These are phyloP conservation scores for Coemansia sp. DNA, from an alignment of 192 early-diverging fungal species.

Conservation along the genomic window DNA sequence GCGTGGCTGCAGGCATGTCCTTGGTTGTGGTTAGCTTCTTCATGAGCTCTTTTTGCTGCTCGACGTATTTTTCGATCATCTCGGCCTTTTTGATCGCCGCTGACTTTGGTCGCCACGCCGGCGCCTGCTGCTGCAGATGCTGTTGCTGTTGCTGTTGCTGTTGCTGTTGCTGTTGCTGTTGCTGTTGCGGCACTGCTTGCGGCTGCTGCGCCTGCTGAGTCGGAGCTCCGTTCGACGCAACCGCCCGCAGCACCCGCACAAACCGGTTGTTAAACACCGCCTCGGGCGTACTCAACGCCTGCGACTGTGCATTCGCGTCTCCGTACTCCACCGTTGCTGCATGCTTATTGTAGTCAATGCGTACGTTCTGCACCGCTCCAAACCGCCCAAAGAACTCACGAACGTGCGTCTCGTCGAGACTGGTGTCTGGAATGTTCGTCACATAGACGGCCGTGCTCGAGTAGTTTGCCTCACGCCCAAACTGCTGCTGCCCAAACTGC, in stretches of 20 bases:
- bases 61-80: constrained; percentile 47
- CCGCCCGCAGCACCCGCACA: constrained; percentile 33
- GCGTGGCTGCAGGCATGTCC: constrained; percentile 41
- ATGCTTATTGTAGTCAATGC: constrained; percentile 30
- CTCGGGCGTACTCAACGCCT: constrained; percentile 37
- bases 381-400: constrained; percentile 36
- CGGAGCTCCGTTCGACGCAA: not conserved
- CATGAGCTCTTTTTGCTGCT: constrained; percentile 53
- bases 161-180: no score
- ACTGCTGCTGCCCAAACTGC: no score
- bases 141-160: no score
- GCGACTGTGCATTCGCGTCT: constrained; percentile 19
- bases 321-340: constrained; percentile 22
- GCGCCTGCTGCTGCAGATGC: constrained; percentile 5
- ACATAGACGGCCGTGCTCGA: constrained; percentile 38
- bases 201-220: not conserved
- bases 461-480: not conserved
- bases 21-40: constrained; percentile 40
- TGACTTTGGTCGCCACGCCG: constrained; percentile 46
- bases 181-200: no score
- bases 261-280: constrained; percentile 51
- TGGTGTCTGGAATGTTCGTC: constrained; percentile 36
- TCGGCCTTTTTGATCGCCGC: constrained; percentile 48
- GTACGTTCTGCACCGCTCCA: constrained; percentile 20
- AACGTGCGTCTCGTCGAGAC: constrained; percentile 19